Evolutionary conservation across 495 filamentous ascomycete species (phyloP), one percentile per base, ranked within the genome.

Genomic region (Daldinia grandis): DNA sequence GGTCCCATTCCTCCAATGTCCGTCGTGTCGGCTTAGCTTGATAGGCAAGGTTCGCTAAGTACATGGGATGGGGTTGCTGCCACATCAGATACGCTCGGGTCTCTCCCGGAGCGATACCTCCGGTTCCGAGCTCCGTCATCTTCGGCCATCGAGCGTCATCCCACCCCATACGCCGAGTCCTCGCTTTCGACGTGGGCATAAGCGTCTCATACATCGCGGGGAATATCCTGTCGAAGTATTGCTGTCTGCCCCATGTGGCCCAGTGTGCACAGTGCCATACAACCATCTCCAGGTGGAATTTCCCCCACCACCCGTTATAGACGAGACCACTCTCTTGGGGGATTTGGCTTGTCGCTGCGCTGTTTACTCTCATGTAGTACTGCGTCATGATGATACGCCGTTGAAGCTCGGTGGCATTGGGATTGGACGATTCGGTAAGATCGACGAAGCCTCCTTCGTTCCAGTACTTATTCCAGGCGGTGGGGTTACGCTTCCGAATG

Each of bases 281-380:
- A 2, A 78, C 74, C 81, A 67, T 67, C 50, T 67, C 64, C 5
- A 67, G 64, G 28, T 67, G 62, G 37, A 66, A 47, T 65, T 78
- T 78, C 19, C 76, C 76, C 58, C 80, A 82, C 80, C 80, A 82
- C 8, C 80, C 80, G 58, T 81, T 82, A 31, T 81, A 81, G n/a
- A 78, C 75, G 14, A 81, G 58, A 6, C 79, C 80, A 7, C 78
- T 80, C 63, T 82, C 80, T 51, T 78, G 76, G 47, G 79, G 75
- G 12, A 78, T 75, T 21, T 73, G 62, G 17, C 77, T 76, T 1
- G 57, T 66, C 5, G 50, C 62, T 1, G 79, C 79, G 15, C 72
- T 76, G 70, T 86, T 86, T 30, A 86, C 78, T 4, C 81, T 77
- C 9, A 82, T 74, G n/a, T 84, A 79, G 68, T 86, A 87, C 56